Evolutionary conservation across 2,329 filamentous ascomycete genomes (phyloP), one percentile per base, ranked within the genome.

Genomic region (Aspergillus clavatus): DNA sequence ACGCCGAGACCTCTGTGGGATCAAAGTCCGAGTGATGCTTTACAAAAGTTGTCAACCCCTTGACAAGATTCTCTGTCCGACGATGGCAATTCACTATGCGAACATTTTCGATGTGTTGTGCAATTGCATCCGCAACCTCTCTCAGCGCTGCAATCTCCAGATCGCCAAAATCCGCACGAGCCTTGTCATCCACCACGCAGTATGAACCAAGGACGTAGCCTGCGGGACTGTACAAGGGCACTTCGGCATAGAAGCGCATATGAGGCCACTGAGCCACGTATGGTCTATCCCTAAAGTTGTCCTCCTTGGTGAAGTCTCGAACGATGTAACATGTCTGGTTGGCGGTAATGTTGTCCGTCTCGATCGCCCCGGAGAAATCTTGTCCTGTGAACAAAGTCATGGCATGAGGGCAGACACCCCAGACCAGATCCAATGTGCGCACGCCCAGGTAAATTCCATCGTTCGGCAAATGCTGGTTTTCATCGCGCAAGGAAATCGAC

Each of bases 101-200:
- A 2, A 75, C 74, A 61, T 74, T 76, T 53, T 83, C 79, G 3
- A 85, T 60, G 48, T 84, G 79, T 14, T 77, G 71, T 58, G 79
- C 77, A 4, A 81, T 70, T 1, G 77, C 77, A 23, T 72, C 67
- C 0, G 75, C 70, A 60, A 83, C 76, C 42, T 81, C 79, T 42
- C 72, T 70, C 60, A 83, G 68, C 48, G 79, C 79, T 7, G 68
- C 64, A 4, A 47, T 14, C 7, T 50, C 50, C 1, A 42, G 40
- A n/a, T 58, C 43, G 4, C 51, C 49, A 7, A 84, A 57, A 0
- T 72, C 73, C 18, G 49, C 41, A 22, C 77, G 72, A 0, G 76
- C 71, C 24, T 69, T 67, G 42, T 81, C 72, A 51, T 83, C 79
- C 2, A 79, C 67, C 4, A 83, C 72, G 42, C 75, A 72, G 51